Evolutionary conservation across 306 rosid genomes (phyloP).

Genomic region (Malus fusca): DNA sequence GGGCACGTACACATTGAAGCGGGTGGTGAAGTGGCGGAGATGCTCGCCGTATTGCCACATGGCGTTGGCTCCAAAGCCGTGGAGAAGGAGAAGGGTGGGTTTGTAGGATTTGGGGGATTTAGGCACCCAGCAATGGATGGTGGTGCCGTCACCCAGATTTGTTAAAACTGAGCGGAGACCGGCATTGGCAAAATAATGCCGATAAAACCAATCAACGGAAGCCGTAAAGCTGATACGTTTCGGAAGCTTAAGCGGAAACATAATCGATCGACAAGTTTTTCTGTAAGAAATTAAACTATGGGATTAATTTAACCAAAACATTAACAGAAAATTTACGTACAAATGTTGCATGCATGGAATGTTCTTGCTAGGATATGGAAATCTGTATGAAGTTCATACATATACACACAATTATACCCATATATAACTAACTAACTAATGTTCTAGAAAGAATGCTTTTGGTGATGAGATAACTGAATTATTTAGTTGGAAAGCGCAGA

Average conservation of each 20-base stretch:
- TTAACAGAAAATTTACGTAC: neutral
- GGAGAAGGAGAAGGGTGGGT: constrained; percentile 49
- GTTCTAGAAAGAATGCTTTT: neutral
- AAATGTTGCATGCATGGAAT: neutral
- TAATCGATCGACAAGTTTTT: neutral
- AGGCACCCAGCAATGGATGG: constrained; percentile 71
- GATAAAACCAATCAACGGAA: constrained; percentile 51
- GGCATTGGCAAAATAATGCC: constrained; percentile 34
- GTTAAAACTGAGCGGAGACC: constrained; percentile 51
- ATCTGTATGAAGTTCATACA: neutral
- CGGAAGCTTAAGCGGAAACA: constrained; percentile 17
- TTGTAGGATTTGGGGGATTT: constrained; percentile 27
- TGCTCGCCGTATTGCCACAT: constrained; percentile 76
- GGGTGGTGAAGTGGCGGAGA: constrained; percentile 27
- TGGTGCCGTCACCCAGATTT: constrained; percentile 55
- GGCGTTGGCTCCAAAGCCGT: constrained; percentile 80
- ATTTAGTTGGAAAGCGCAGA: neutral
- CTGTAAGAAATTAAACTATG: neutral
- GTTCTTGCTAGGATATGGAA: neutral
- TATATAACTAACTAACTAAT: neutral
- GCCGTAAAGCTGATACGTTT: constrained; percentile 53
- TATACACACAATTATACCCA: neutral
- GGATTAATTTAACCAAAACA: neutral
- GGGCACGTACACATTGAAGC: constrained; percentile 63
- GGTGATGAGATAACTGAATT: neutral